These are phyloP conservation scores for Xylariaceae sp. DNA, from an alignment of 2,329 filamentous ascomycete genomes.

Conservation along the genomic window DNA sequence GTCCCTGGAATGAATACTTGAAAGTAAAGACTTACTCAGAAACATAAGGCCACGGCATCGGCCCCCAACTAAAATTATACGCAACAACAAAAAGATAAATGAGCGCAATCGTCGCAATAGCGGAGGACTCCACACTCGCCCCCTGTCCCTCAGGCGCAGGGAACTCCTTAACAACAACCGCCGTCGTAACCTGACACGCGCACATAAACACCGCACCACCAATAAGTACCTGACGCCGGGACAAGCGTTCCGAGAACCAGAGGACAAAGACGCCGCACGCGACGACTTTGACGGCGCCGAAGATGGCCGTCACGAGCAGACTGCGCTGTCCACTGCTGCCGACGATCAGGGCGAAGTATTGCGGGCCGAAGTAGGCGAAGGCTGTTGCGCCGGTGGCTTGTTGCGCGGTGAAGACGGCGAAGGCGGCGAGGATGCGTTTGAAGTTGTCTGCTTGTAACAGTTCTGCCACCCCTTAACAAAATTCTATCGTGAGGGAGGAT, in stretches of 20 bases:
- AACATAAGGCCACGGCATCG: slow-evolving; percentile 46
- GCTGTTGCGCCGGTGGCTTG: slow-evolving; percentile 51
- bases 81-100: slow-evolving; percentile 52
- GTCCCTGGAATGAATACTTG: not conserved
- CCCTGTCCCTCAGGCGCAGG: slow-evolving; percentile 28
- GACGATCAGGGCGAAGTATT: slow-evolving; percentile 49
- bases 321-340: slow-evolving; percentile 37
- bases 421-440: slow-evolving; percentile 39
- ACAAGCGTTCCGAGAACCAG: slow-evolving; percentile 46
- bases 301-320: slow-evolving; percentile 48
- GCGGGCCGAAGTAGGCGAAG: slow-evolving; percentile 50
- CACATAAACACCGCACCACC: slow-evolving; percentile 42
- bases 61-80: slow-evolving; percentile 48
- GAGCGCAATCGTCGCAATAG: slow-evolving; percentile 46
- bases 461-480: slow-evolving; percentile 29
- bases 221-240: slow-evolving; percentile 39
- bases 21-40: slow-evolving; percentile 38
- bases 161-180: slow-evolving; percentile 39
- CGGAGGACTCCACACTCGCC: slow-evolving; percentile 34
- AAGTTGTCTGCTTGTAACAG: slow-evolving; percentile 42
- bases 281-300: slow-evolving; percentile 48
- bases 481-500: no score
- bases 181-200: slow-evolving; percentile 41
- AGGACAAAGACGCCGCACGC: slow-evolving; percentile 48
- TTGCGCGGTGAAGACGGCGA: slow-evolving; percentile 46